A percentile compares a stretch with the other conserved stretches of the same genome.
Conservation (phyloP, 2,329 filamentous ascomycete species). For the Elsinoe ampelina region DNA sequence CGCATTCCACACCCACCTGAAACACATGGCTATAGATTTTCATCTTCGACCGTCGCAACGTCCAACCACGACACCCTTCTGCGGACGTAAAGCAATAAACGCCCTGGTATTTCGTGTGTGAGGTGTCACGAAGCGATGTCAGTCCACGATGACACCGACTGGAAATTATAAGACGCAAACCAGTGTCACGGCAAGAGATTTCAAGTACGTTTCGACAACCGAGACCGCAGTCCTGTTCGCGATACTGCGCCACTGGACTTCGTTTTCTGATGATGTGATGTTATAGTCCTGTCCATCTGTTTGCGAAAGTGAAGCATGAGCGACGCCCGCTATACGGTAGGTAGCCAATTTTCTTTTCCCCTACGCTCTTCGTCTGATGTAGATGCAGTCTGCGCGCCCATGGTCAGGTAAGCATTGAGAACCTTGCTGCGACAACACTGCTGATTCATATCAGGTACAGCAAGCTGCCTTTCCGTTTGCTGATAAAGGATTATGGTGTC, state of each 20-base stretch:
- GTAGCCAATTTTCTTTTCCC: neutral
- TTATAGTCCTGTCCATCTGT: constrained; percentile 34
- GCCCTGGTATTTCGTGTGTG: no score
- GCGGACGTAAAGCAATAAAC: no score
- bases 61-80: no score
- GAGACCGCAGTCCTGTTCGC: no score
- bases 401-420: constrained; percentile 48
- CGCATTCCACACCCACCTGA: no score
- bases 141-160: neutral
- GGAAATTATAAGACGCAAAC: neutral
- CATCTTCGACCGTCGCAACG: no score
- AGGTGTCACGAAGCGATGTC: neutral
- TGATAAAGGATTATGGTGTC: constrained; percentile 54
- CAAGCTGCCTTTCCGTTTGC: constrained; percentile 60
- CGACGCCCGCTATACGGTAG: constrained; percentile 44
- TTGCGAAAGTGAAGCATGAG: constrained; percentile 45
- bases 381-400: constrained; percentile 47
- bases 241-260: neutral
- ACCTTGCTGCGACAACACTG: neutral
- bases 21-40: no score
- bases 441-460: constrained; percentile 19
- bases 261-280: neutral
- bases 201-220: neutral
- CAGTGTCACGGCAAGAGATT: neutral
- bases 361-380: constrained; percentile 13